Evolutionary conservation across 2,329 filamentous ascomycete genomes (phyloP).

Genomic region (Diaporthe citriasiana): DNA sequence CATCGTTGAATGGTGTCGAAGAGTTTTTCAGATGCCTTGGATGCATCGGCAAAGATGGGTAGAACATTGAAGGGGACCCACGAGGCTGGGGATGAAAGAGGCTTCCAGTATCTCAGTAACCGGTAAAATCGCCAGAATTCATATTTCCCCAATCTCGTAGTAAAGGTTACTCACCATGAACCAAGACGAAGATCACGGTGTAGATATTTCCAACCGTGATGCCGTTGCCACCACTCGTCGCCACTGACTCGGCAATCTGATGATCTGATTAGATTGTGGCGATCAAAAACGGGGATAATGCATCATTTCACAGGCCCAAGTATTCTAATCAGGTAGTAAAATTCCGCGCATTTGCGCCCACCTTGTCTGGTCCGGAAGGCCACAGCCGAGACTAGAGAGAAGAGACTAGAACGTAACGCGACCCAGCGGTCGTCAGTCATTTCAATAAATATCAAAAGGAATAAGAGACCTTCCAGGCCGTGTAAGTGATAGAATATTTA

Average conservation of each 20-base stretch:
- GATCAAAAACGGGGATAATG: neutral
- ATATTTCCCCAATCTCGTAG: too few species aligned
- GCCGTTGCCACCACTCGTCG: conserved; percentile 9
- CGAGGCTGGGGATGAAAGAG: conserved; percentile 73
- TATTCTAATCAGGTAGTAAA: neutral
- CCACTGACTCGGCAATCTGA: conserved; percentile 36
- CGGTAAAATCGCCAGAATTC: too few species aligned
- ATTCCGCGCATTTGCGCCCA: neutral
- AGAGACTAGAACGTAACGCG: neutral
- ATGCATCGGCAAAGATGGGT: conserved; percentile 71
- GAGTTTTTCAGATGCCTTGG: conserved; percentile 71
- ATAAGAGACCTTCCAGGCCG: neutral
- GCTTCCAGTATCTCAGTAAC: conserved; percentile 50
- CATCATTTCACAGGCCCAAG: neutral
- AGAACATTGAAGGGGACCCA: conserved; percentile 75
- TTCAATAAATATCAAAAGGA: neutral
- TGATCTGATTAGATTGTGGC: conserved; percentile 35
- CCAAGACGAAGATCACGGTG: conserved; percentile 65
- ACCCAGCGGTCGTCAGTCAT: too few species aligned
- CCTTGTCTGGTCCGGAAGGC: neutral
- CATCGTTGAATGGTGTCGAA: conserved; percentile 69
- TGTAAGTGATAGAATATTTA: neutral
- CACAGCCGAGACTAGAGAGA: neutral
- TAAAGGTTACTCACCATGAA: conserved; percentile 52
- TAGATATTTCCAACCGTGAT: conserved; percentile 51